A percentile compares a stretch with the other conserved stretches of the same genome.
phyloP scores from a whole-genome alignment of 768 basidiomycete species.

The Candolleomyces aberdarensis region DNA sequence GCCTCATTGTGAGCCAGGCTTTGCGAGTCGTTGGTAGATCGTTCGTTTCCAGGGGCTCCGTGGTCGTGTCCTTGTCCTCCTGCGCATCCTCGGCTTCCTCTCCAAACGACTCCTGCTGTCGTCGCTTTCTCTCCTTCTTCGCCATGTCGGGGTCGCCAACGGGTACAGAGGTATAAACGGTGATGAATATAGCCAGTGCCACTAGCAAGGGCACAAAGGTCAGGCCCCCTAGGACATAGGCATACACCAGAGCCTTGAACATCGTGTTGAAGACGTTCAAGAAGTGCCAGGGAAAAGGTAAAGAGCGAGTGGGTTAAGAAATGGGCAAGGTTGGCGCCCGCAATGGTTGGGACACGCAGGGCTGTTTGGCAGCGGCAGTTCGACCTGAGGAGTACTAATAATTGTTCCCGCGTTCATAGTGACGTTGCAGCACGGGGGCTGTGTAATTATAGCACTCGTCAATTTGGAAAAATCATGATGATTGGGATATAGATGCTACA shows the following conservation, averaged over 20 bases:
- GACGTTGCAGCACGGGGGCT: slow-evolving; percentile 8
- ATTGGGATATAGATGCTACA: not conserved
- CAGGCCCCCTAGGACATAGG: slow-evolving; percentile 86
- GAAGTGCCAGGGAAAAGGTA: slow-evolving; percentile 4
- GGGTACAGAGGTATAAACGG: slow-evolving; percentile 86
- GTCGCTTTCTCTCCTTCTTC: slow-evolving; percentile 34
- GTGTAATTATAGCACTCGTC: not conserved
- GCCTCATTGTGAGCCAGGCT: slow-evolving; percentile 82
- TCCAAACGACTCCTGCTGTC: slow-evolving; percentile 23
- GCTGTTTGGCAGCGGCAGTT: not conserved
- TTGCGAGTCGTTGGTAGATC: slow-evolving; percentile 66
- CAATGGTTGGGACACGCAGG: not conserved
- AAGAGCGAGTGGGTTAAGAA: slow-evolving; percentile 2
- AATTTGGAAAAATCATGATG: too few relatives aligned
- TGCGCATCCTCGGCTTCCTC: slow-evolving; percentile 25
- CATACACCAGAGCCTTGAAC: slow-evolving; percentile 75
- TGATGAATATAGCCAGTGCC: slow-evolving; percentile 51
- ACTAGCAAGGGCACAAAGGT: slow-evolving; percentile 85
- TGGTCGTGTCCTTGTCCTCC: not conserved
- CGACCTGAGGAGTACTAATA: not conserved
- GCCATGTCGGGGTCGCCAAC: slow-evolving; percentile 51
- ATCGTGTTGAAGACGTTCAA: slow-evolving; percentile 33
- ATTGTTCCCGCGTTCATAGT: not conserved
- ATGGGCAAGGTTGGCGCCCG: slow-evolving; percentile 1
- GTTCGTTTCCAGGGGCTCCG: slow-evolving; percentile 38